Evolutionary conservation across 129 eudicot species (phyloP).

Genomic region (Flaveria bidentis): DNA sequence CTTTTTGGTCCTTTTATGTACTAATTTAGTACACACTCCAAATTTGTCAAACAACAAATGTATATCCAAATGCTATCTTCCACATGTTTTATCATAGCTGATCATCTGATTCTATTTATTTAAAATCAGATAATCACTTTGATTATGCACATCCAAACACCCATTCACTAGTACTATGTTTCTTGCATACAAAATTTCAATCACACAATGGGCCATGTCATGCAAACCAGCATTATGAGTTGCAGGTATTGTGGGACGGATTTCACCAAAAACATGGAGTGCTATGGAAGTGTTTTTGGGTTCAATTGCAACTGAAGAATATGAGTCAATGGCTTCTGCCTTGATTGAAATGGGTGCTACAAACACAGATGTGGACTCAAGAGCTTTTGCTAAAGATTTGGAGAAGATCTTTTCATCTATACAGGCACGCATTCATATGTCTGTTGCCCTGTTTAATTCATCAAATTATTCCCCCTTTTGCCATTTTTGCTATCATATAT

Average conservation of each 20-base stretch:
- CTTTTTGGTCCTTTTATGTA: neutral
- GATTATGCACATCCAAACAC: neutral
- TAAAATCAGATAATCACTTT: constrained; percentile 6
- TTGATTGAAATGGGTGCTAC: constrained; percentile 97
- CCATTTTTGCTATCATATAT: neutral
- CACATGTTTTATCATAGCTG: neutral
- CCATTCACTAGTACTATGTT: neutral
- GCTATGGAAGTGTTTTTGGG: constrained; percentile 93
- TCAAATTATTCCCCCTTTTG: neutral
- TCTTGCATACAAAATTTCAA: constrained; percentile 8
- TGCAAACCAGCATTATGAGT: constrained; percentile 23
- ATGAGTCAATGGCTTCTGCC: constrained; percentile 91
- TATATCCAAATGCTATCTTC: neutral
- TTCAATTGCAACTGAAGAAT: constrained; percentile 82
- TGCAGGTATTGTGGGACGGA: constrained; percentile 93
- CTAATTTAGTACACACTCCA: neutral
- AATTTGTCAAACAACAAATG: neutral
- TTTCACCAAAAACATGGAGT: constrained; percentile 90
- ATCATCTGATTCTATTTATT: neutral
- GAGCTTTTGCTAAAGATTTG: constrained; percentile 87
- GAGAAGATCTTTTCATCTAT: constrained; percentile 90
- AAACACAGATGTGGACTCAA: constrained; percentile 63
- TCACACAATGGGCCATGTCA: constrained; percentile 15
- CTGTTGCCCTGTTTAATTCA: neutral
- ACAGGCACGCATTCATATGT: constrained; percentile 51